Percentiles rank a stretch among this genome's conserved stretches.
Conservation (phyloP, 768 basidiomycete species). For the Asterophora lycoperdoides region DNA sequence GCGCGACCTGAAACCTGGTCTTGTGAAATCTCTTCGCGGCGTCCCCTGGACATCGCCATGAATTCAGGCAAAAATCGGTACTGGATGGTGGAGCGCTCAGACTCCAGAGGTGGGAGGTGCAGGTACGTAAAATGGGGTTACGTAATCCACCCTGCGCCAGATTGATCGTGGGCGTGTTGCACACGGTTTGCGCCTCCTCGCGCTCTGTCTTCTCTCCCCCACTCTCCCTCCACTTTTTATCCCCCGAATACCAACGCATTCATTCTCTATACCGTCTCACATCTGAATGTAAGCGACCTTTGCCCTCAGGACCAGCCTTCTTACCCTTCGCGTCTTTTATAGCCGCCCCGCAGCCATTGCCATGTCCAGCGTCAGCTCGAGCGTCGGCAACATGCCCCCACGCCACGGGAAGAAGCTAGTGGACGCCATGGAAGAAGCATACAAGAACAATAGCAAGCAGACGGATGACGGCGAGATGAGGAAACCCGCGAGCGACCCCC, state of each 20-base stretch:
- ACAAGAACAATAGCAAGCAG: constrained; percentile 23
- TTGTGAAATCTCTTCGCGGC: too few relatives aligned
- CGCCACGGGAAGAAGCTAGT: constrained; percentile 26
- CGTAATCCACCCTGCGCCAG: constrained; percentile 12
- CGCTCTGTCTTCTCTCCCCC: not conserved
- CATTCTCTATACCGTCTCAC: not conserved
- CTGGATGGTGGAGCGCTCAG: too few relatives aligned
- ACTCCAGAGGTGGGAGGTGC: too few relatives aligned
- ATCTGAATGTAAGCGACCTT: not conserved
- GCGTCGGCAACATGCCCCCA: constrained; percentile 32
- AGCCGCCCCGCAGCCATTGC: not conserved
- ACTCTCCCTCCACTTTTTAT: not conserved
- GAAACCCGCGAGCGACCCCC: constrained; percentile 23
- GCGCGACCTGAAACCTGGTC: too few relatives aligned
- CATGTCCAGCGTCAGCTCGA: constrained; percentile 34
- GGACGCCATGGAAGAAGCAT: constrained; percentile 29
- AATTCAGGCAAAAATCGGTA: too few relatives aligned
- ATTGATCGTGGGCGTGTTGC: constrained; percentile 20
- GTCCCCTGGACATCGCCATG: too few relatives aligned
- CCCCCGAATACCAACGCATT: not conserved
- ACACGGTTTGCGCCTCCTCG: constrained; percentile 17
- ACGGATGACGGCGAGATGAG: constrained; percentile 22
- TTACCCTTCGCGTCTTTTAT: not conserved
- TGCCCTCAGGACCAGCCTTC: not conserved
- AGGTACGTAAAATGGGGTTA: constrained; percentile 6